Conservation (phyloP, 202 grass and related monocot genomes). For the Eragrostis tef region DNA sequence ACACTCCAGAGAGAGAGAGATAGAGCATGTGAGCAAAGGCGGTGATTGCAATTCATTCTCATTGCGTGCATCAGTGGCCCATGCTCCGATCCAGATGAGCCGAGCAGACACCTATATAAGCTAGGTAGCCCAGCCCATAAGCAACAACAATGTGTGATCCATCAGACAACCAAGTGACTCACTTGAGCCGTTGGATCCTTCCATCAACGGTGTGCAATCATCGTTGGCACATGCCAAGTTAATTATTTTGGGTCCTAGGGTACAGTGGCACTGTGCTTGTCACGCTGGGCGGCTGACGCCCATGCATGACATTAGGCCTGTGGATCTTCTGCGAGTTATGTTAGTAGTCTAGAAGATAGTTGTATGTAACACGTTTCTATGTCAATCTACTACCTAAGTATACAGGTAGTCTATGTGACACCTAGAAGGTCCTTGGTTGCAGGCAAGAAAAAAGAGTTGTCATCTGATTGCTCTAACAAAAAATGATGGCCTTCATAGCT, state of each 20-base stretch:
- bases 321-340: background rate
- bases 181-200: background rate
- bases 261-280: background rate
- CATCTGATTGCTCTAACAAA: too few species aligned
- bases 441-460: too few species aligned
- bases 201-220: background rate
- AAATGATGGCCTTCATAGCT: too few species aligned
- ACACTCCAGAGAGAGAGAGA: background rate
- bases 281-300: background rate
- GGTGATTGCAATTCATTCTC: background rate
- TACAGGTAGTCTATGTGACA: too few species aligned
- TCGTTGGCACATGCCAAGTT: background rate
- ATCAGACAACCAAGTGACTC: background rate
- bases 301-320: background rate
- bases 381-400: background rate
- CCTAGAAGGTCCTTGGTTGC: too few species aligned
- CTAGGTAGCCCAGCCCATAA: background rate
- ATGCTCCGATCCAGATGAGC: background rate
- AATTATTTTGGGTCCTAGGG: background rate
- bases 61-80: background rate
- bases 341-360: too few species aligned
- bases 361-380: too few species aligned
- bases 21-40: too few species aligned
- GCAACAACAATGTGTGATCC: background rate
- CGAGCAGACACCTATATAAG: background rate